phyloP scores from a whole-genome alignment of 2,329 filamentous ascomycete species.

The Neofusicoccum sp. region DNA sequence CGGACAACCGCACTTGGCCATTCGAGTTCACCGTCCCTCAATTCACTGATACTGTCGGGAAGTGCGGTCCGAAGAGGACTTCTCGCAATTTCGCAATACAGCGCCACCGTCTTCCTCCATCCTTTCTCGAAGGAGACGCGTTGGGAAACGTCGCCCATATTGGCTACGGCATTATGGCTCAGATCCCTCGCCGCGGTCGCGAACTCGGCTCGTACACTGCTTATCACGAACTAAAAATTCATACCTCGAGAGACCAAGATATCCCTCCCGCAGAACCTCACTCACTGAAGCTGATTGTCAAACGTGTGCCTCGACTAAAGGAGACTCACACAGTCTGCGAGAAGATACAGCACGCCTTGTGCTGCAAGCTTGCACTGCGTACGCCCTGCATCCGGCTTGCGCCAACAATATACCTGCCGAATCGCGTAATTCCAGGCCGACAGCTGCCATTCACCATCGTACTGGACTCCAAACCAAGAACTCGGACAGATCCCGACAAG shows the following conservation, averaged over 20 bases:
- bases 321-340: no score
- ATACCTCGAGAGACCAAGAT: constrained; percentile 24
- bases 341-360: neutral
- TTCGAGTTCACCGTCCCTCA: constrained; percentile 38
- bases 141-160: constrained; percentile 30
- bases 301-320: neutral
- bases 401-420: neutral
- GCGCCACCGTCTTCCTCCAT: constrained; percentile 20
- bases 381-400: neutral
- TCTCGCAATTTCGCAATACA: constrained; percentile 28
- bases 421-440: neutral
- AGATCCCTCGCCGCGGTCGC: constrained; percentile 17
- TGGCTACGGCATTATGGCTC: constrained; percentile 25
- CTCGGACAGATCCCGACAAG: neutral
- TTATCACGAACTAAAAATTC: constrained; percentile 26
- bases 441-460: neutral
- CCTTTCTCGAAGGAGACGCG: constrained; percentile 25
- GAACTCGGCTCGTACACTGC: neutral
- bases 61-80: constrained; percentile 21
- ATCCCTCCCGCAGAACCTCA: constrained; percentile 24
- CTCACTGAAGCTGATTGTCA: constrained; percentile 22
- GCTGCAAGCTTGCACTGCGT: neutral
- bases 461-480: neutral
- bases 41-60: constrained; percentile 26
- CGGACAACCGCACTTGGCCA: constrained; percentile 32